These are phyloP conservation scores for Vitis hybrid DNA, from an alignment of 177 flowering plant genomes.

Conservation along the genomic window DNA sequence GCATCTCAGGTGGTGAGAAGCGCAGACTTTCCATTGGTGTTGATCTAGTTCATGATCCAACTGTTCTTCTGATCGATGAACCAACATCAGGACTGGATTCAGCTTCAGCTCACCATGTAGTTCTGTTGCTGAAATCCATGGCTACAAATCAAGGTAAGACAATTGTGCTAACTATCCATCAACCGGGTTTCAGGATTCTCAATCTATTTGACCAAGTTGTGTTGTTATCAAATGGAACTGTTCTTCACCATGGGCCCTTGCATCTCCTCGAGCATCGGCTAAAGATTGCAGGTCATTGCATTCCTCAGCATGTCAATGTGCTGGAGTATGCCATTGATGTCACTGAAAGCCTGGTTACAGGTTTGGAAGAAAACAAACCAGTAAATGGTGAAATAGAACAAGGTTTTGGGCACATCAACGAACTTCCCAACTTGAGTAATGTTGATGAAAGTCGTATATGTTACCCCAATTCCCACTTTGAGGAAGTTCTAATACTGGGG, in stretches of 20 bases:
- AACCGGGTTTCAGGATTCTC: conserved; percentile 81
- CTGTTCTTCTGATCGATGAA: conserved; percentile 66
- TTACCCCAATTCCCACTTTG: conserved; percentile 42
- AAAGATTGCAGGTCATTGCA: conserved; percentile 41
- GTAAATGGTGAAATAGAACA: not conserved
- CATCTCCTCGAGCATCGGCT: conserved; percentile 48
- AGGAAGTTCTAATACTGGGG: conserved; percentile 60
- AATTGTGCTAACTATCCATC: conserved; percentile 72
- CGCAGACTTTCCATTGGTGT: conserved; percentile 77
- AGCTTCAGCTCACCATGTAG: conserved; percentile 67
- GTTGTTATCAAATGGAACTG: conserved; percentile 59
- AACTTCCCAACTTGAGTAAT: not conserved
- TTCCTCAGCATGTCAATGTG: conserved; percentile 72
- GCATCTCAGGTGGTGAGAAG: conserved; percentile 79
- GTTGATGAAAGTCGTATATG: conserved; percentile 6
- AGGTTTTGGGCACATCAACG: not conserved
- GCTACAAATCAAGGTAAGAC: conserved; percentile 67
- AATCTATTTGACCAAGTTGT: conserved; percentile 63
- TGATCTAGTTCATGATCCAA: conserved; percentile 74
- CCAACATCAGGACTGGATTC: conserved; percentile 92
- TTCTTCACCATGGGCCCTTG: conserved; percentile 63
- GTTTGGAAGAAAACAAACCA: no score
- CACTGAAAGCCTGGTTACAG: conserved; percentile 28
- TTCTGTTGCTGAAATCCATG: conserved; percentile 59
- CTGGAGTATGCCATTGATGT: conserved; percentile 77